Percentiles rank a stretch among this genome's conserved stretches.
phyloP scores from a whole-genome alignment of 345 rosid species.

The Sisymbrium irio region DNA sequence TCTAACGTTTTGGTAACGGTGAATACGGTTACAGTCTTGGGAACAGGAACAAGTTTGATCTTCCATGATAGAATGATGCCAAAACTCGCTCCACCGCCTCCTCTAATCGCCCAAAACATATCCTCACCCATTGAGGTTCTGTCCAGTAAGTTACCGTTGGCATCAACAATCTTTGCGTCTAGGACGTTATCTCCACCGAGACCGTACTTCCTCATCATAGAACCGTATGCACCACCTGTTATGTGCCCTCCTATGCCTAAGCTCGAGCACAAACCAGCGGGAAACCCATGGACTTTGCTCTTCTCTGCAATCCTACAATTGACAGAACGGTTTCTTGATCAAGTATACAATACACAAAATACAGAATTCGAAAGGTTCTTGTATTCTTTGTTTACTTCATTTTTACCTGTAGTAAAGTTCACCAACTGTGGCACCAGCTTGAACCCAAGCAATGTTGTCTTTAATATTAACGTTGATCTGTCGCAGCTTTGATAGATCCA shows the following conservation, averaged over 20 bases:
- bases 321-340: not conserved
- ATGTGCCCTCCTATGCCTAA: slow-evolving; percentile 63
- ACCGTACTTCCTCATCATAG: slow-evolving; percentile 69
- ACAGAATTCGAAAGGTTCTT: not conserved
- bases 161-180: slow-evolving; percentile 59
- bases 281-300: slow-evolving; percentile 56
- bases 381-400: not conserved
- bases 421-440: not conserved
- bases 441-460: not conserved
- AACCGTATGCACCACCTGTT: slow-evolving; percentile 61
- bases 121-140: slow-evolving; percentile 58
- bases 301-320: slow-evolving; percentile 50
- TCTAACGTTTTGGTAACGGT: slow-evolving; percentile 42
- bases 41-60: slow-evolving; percentile 58
- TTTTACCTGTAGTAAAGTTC: slow-evolving; percentile 9
- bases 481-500: not conserved
- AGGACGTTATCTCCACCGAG: slow-evolving; percentile 67
- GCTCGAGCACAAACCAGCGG: slow-evolving; percentile 55
- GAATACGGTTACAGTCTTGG: slow-evolving; percentile 49
- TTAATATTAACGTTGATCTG: not conserved
- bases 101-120: slow-evolving; percentile 62
- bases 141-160: slow-evolving; percentile 47
- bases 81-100: slow-evolving; percentile 68
- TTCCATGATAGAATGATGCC: slow-evolving; percentile 63
- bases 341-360: not conserved